Percentiles rank a stretch among this genome's conserved stretches.
These are phyloP conservation scores for Aspergillus homomorphus DNA, from an alignment of 495 filamentous ascomycete species.

Conservation along the genomic window DNA sequence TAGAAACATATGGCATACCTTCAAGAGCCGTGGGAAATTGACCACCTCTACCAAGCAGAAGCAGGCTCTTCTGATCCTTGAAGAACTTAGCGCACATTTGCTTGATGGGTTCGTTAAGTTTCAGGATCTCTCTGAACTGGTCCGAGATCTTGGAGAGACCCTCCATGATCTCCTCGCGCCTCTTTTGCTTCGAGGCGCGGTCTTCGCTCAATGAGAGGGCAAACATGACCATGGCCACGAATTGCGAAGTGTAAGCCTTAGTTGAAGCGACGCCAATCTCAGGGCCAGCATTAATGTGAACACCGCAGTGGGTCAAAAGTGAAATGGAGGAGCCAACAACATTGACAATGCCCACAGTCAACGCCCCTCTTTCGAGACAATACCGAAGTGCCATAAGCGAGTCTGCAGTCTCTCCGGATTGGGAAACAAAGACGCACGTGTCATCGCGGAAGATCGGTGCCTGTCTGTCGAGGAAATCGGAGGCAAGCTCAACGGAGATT, in stretches of 20 bases:
- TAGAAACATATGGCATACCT: slow-evolving; percentile 47
- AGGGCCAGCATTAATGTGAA: slow-evolving; percentile 97
- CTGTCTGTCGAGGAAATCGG: slow-evolving; percentile 95
- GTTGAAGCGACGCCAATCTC: slow-evolving; percentile 99
- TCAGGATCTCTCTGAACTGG: slow-evolving; percentile 87
- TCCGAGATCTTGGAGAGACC: slow-evolving; percentile 80
- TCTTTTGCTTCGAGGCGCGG: slow-evolving; percentile 87
- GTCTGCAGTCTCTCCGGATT: slow-evolving; percentile 98
- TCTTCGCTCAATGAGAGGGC: slow-evolving; percentile 94
- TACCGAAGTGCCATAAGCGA: slow-evolving; percentile 95
- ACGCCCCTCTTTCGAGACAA: slow-evolving; percentile 92
- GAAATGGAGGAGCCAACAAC: slow-evolving; percentile 98
- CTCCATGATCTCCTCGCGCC: slow-evolving; percentile 95
- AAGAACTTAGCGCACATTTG: slow-evolving; percentile 82
- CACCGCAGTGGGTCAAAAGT: slow-evolving; percentile 96
- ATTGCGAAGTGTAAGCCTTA: slow-evolving; percentile 98
- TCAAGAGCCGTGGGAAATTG: slow-evolving; percentile 97
- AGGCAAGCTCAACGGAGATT: slow-evolving; percentile 93
- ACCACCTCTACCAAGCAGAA: slow-evolving; percentile 88
- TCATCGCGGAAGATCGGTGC: slow-evolving; percentile 99
- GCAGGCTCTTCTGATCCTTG: slow-evolving; percentile 94
- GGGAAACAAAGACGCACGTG: slow-evolving; percentile 97
- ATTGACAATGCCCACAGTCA: slow-evolving; percentile 98
- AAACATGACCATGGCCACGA: slow-evolving; percentile 99
- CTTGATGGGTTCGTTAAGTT: slow-evolving; percentile 91